phyloP scores from a whole-genome alignment of 768 basidiomycete genomes.

The Suillus sp. region DNA sequence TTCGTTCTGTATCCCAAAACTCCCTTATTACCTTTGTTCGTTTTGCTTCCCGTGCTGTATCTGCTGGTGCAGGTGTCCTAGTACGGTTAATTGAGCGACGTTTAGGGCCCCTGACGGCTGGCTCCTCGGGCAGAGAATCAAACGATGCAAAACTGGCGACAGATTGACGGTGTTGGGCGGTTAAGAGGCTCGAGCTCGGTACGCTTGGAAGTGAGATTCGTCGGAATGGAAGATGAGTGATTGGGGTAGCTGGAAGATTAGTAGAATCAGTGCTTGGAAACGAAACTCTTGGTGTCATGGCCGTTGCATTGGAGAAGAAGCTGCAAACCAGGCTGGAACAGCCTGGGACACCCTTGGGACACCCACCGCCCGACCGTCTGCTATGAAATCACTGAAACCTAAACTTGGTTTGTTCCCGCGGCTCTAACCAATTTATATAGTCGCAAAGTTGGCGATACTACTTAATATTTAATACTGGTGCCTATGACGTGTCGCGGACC shows the following conservation, averaged over 20 bases:
- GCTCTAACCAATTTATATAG: not conserved
- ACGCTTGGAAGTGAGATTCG: conserved; percentile 61
- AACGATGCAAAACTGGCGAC: conserved; percentile 72
- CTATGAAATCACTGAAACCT: conserved; percentile 4
- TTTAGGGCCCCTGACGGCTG: conserved; percentile 31
- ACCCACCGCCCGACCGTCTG: not conserved
- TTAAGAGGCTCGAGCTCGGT: conserved; percentile 50
- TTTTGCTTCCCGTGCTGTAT: conserved; percentile 56
- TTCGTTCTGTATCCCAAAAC: conserved; percentile 78
- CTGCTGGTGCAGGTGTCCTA: conserved; percentile 33
- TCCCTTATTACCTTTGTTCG: conserved; percentile 74
- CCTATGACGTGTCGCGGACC: not conserved
- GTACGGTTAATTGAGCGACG: conserved; percentile 37
- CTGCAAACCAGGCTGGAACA: not conserved
- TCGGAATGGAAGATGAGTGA: conserved; percentile 60
- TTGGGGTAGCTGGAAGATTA: conserved; percentile 33
- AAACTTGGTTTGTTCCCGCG: conserved; percentile 6
- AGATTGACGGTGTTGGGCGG: conserved; percentile 53
- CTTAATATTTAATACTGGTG: no score
- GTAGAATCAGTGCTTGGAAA: conserved; percentile 36
- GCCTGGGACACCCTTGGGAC: conserved; percentile 1
- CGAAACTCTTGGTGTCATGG: conserved; percentile 26
- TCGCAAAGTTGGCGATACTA: no score
- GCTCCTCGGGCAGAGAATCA: conserved; percentile 66
- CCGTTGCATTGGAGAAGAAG: conserved; percentile 24